Base-by-base conservation (phyloP, 176 grass and related monocot genomes). In the Panicum miliaceum region DNA sequence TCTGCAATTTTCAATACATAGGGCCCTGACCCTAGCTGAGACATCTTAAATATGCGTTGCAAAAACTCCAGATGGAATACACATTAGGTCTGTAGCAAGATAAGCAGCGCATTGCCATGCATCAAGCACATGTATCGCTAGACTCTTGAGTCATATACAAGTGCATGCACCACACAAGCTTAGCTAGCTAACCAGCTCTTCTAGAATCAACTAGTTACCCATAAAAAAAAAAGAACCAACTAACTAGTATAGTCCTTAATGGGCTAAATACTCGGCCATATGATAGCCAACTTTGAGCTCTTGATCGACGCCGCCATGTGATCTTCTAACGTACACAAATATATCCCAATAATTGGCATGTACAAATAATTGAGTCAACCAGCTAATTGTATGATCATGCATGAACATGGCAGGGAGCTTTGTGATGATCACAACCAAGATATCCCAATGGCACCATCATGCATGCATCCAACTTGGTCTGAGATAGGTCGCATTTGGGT, bases 341-440 rank as follows among this genome's bases (percentile, higher is more conserved):
- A 84, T 78, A 78, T 79, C 4, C 61, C 61, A 76, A 90, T 90
- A 80, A 87, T 90, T 90, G 54, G 26, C 73, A 85, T 71, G 82
- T 57, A 19, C 56, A 82, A 82, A 90, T 86, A 82, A 90, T 90
- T 71, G 67, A 62, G 60, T 84, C 81, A 84, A 87, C 80, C 42
- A 70, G 52, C 84, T 90, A 87, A 87, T 76, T 75, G 75, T 53
- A 22, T 70, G 65, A 83, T 90, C 75, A 82, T 90, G 80, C 75
- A 80, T 82, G 83, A 91, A 77, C 85, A 88, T 91, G 89, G 75
- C 74, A 77, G 46, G 26, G 72, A 77, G 46, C 71, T 87, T 81
- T 73, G 78, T 78, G 53, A 85, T 85, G 53, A 85, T 81, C 65
- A 85, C 40, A 91, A 85, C 86, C 72, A 91, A 86, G 86, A 79